Percentiles rank a stretch among this genome's conserved stretches.
These are phyloP conservation scores for Scortechinia acanthostroma DNA, from an alignment of 2,329 filamentous ascomycete genomes.

Conservation along the genomic window DNA sequence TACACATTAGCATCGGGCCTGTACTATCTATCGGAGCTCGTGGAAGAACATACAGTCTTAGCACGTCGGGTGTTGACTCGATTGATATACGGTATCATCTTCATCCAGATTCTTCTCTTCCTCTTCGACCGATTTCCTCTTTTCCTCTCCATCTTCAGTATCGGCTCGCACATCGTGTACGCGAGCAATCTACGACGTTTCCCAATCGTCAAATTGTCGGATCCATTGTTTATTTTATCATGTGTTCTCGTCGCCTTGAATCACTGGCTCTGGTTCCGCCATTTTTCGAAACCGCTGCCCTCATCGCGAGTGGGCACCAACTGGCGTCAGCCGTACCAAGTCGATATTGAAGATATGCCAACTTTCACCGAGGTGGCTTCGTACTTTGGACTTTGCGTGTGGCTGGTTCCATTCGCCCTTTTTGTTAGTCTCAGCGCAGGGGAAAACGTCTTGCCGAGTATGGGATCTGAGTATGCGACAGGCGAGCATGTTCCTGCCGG, in stretches of 20 bases:
- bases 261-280: slow-evolving; percentile 64
- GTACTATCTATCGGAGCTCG: slow-evolving; percentile 95
- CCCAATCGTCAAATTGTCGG: slow-evolving; percentile 74
- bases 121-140: slow-evolving; percentile 82
- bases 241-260: slow-evolving; percentile 73
- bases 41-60: slow-evolving; percentile 93
- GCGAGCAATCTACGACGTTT: slow-evolving; percentile 74
- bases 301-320: neutral
- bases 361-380: slow-evolving; percentile 63
- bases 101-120: slow-evolving; percentile 66
- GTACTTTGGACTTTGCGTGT: slow-evolving; percentile 64
- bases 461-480: slow-evolving; percentile 43
- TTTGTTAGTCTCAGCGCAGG: slow-evolving; percentile 63
- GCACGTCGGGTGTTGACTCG: slow-evolving; percentile 79
- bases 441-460: slow-evolving; percentile 61
- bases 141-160: slow-evolving; percentile 64
- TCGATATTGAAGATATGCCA: slow-evolving; percentile 31
- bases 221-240: slow-evolving; percentile 78
- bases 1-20: slow-evolving; percentile 74
- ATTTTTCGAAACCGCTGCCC: slow-evolving; percentile 40
- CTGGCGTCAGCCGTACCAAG: slow-evolving; percentile 1
- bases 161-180: slow-evolving; percentile 79
- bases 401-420: slow-evolving; percentile 62
- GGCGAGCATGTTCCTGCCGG: slow-evolving; percentile 1
- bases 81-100: slow-evolving; percentile 78